Evolutionary conservation across 331 rosid genomes (phyloP).

Genomic region (Malus hybrid): DNA sequence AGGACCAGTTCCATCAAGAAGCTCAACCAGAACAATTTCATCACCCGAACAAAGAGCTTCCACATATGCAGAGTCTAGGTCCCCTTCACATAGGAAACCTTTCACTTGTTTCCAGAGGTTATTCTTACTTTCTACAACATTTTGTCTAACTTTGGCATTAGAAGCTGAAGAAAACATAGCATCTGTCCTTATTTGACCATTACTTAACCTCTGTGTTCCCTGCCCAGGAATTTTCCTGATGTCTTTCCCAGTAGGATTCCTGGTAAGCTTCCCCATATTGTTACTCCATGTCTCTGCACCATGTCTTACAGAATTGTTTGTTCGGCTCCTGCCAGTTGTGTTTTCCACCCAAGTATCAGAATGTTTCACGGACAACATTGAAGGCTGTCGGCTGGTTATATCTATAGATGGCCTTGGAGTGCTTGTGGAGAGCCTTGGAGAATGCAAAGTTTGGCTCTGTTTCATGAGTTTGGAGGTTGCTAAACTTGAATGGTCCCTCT

Average conservation of each 20-base stretch:
- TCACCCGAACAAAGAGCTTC: slow-evolving; percentile 68
- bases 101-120: slow-evolving; percentile 56
- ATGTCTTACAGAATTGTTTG: slow-evolving; percentile 34
- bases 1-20: slow-evolving; percentile 79
- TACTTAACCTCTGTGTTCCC: slow-evolving; percentile 25
- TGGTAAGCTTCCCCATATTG: slow-evolving; percentile 27
- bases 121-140: slow-evolving; percentile 39
- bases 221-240: slow-evolving; percentile 30
- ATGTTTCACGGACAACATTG: slow-evolving; percentile 30
- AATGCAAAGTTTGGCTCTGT: slow-evolving; percentile 38
- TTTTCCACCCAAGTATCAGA: slow-evolving; percentile 48
- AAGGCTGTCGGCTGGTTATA: slow-evolving; percentile 31
- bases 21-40: slow-evolving; percentile 57
- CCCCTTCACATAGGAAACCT: slow-evolving; percentile 62
- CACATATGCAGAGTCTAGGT: slow-evolving; percentile 63
- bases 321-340: slow-evolving; percentile 35
- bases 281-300: slow-evolving; percentile 41
- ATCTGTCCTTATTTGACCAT: slow-evolving; percentile 33
- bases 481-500: slow-evolving; percentile 36
- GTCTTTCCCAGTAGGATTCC: slow-evolving; percentile 38
- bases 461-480: slow-evolving; percentile 46
- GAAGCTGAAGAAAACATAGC: slow-evolving; percentile 32
- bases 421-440: slow-evolving; percentile 57
- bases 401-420: slow-evolving; percentile 69
- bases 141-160: slow-evolving; percentile 28